phyloP scores from a whole-genome alignment of 2,329 filamentous ascomycete species.

The Aulographum hederae region DNA sequence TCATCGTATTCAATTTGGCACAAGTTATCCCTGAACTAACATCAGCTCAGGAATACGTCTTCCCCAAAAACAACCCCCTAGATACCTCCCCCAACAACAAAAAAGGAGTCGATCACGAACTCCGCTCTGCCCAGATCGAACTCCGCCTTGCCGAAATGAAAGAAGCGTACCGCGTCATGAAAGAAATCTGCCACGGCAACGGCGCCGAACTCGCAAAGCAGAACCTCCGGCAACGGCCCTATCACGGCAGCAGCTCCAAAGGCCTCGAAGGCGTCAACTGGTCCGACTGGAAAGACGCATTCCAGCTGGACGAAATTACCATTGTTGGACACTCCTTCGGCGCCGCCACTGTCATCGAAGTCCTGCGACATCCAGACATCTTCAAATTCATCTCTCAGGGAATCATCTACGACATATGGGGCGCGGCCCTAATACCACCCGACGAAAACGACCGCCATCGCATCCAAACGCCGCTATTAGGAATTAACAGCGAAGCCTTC shows the following conservation, averaged over 20 bases:
- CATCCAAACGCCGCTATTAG: constrained; percentile 37
- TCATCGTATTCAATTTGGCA: neutral
- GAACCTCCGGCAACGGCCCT: constrained; percentile 40
- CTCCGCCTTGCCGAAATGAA: constrained; percentile 46
- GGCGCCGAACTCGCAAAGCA: constrained; percentile 30
- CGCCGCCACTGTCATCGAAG: constrained; percentile 43
- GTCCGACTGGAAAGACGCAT: constrained; percentile 35
- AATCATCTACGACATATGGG: constrained; percentile 51
- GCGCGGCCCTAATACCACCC: constrained; percentile 25
- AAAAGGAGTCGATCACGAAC: constrained; percentile 39
- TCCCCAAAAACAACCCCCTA: constrained; percentile 28
- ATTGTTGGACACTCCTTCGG: constrained; percentile 50
- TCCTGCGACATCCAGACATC: constrained; percentile 33
- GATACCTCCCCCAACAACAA: constrained; percentile 35
- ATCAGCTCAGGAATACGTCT: constrained; percentile 38
- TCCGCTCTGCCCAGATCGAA: constrained; percentile 43
- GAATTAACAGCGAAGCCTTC: constrained; percentile 50
- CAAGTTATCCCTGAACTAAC: neutral
- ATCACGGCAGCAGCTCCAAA: constrained; percentile 37
- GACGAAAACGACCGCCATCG: constrained; percentile 25
- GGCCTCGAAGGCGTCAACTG: constrained; percentile 39
- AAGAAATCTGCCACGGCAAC: constrained; percentile 34
- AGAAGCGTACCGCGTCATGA: constrained; percentile 39
- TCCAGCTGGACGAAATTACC: constrained; percentile 39
- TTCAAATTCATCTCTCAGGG: constrained; percentile 43